Evolutionary conservation across 2,329 filamentous ascomycete species (phyloP).

Genomic region (Aphanocladium album): DNA sequence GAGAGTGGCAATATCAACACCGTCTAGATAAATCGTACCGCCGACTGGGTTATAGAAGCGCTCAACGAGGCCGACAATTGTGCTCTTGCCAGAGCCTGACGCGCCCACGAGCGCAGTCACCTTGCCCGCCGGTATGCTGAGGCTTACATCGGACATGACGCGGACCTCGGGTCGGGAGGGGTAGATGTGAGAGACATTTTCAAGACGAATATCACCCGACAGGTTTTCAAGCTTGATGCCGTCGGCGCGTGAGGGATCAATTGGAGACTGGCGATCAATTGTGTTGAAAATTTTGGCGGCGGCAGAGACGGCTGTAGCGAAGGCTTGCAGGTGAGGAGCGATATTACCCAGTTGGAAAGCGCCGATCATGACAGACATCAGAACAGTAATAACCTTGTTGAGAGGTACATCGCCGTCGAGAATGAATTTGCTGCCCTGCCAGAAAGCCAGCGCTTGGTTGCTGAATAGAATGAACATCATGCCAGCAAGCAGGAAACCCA

Average conservation of each 20-base stretch:
- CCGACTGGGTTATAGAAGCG: slow-evolving; percentile 88
- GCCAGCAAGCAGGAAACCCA: slow-evolving; percentile 73
- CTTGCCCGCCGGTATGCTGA: slow-evolving; percentile 81
- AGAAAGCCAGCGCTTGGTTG: slow-evolving; percentile 84
- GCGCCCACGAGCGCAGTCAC: slow-evolving; percentile 90
- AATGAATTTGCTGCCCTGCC: slow-evolving; percentile 76
- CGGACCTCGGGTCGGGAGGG: slow-evolving; percentile 86
- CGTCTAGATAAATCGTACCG: slow-evolving; percentile 75
- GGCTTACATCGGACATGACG: slow-evolving; percentile 78
- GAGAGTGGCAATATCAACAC: slow-evolving; percentile 70
- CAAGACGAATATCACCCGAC: slow-evolving; percentile 73
- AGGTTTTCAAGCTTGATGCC: slow-evolving; percentile 71
- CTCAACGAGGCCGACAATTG: slow-evolving; percentile 87
- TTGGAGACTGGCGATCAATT: slow-evolving; percentile 80
- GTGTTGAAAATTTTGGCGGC: slow-evolving; percentile 90
- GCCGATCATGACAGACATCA: slow-evolving; percentile 89
- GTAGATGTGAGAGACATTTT: slow-evolving; percentile 86
- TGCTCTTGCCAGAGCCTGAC: slow-evolving; percentile 91
- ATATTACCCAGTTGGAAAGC: slow-evolving; percentile 88
- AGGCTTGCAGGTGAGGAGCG: slow-evolving; percentile 79
- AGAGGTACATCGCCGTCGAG: slow-evolving; percentile 61
- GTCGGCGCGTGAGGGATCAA: slow-evolving; percentile 66
- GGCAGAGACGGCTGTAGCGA: slow-evolving; percentile 76
- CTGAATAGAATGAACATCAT: slow-evolving; percentile 83
- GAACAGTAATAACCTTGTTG: slow-evolving; percentile 71